Evolutionary conservation across 2,329 filamentous ascomycete species (phyloP), one percentile per base, ranked within the genome.

Genomic region (Furcasterigmium sp.): DNA sequence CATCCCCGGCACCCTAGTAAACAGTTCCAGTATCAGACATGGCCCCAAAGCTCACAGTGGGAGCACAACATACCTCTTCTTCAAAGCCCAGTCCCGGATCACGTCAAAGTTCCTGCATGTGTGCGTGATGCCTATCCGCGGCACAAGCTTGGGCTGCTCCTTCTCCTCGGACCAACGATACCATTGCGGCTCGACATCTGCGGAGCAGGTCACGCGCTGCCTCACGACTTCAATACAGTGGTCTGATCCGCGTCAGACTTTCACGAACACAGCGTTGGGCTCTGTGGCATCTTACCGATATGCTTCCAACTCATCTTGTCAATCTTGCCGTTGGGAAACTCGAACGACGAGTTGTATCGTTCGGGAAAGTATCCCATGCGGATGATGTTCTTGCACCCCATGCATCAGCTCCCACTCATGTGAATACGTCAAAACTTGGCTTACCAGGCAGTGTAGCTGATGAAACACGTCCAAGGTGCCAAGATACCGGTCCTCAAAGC

Each of bases 281-380:
- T 18, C 6, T 13, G 10, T 3, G 20, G 5, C 23, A 11, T 4
- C 20, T 7, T 25, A 39, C 37, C 37, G 18, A 39, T 39, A 11
- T 39, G 37, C 20, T 25, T 39, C 37, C 37, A 39, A 15, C 25
- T 39, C 37, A 39, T 39, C 20, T 39, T 14, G 14, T 39, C 37
- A 5, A 39, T 6, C 2, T 19, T 25, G 6, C 37, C 37, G 15
- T 39, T 28, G 11, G 37, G 4, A 23, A 39, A 28, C 6, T 25
- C 10, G 11, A 9, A n/a, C 15, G 37, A 23, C 20, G 37, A 19
- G 9, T 39, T 39, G 25, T 39, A 39, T 4, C 37, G 17, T 11
- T 19, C 13, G 13, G 37, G 37, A 11, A 19, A 39, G 15, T 19
- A 39, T 14, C 20, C 37, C 25, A 25, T 25, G 25, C 37, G 37